Evolutionary conservation across 495 filamentous ascomycete species (phyloP).

Genomic region (Cladorrhinum samala): DNA sequence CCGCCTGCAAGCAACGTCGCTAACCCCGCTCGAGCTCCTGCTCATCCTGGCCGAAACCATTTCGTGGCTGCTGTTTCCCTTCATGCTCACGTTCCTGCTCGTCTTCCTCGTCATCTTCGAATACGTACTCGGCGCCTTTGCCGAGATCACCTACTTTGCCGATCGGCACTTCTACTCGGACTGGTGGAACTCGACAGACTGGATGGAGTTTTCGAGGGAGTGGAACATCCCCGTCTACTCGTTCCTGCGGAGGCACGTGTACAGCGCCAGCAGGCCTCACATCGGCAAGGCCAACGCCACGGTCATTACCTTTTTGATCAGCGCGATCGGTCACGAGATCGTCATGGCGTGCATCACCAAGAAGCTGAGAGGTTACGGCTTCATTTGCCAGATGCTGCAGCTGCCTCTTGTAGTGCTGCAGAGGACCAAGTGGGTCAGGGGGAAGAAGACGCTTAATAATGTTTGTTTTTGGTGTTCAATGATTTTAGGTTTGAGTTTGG

Average conservation of each 20-base stretch:
- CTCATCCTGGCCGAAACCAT: conserved; percentile 90
- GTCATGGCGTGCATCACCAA: conserved; percentile 98
- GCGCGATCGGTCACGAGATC: conserved; percentile 83
- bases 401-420: conserved; percentile 90
- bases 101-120: conserved; percentile 98
- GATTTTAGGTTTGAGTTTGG: conserved; percentile 83
- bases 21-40: conserved; percentile 56
- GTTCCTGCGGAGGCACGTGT: conserved; percentile 93
- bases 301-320: conserved; percentile 86
- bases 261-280: conserved; percentile 66
- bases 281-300: conserved; percentile 76
- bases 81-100: conserved; percentile 92
- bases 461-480: conserved; percentile 92
- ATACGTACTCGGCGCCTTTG: conserved; percentile 90
- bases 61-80: conserved; percentile 88
- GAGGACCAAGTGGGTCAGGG: conserved; percentile 66
- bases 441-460: conserved; percentile 77
- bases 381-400: conserved; percentile 92
- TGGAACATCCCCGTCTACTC: conserved; percentile 99
- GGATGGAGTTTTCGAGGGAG: conserved; percentile 95
- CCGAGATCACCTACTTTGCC: conserved; percentile 88
- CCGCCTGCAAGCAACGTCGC: conserved; percentile 47
- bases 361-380: conserved; percentile 91
- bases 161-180: conserved; percentile 95
- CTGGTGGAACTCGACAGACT: conserved; percentile 88